Base-by-base conservation (phyloP, 2,329 filamentous ascomycete species). In the Fusarium verrucosum region DNA sequence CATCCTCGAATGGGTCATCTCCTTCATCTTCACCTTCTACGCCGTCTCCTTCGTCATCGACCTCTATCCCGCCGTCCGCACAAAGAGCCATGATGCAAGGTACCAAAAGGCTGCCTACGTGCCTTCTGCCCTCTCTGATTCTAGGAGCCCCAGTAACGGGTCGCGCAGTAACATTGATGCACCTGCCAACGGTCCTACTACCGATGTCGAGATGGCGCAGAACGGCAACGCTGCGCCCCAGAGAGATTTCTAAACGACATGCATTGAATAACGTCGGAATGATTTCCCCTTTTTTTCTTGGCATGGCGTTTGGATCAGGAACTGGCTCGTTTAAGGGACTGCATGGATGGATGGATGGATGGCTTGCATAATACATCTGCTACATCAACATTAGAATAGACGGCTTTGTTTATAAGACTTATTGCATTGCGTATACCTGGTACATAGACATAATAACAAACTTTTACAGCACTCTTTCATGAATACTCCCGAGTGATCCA, bases 1-100 rank as follows among this genome's bases (percentile, higher is more conserved):
- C 7, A 80, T 96, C 49, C 77, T 97, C 28, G 94, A 98, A 79
- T 89, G 87, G 87, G 74, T 87, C 59, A 87, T 97, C 65, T 87
- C 92, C 28, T 88, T 96, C 73, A 83, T 97, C 73, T 97, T 94
- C 79, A 92, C 91, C 50, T 90, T 94, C 73, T 98, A 97, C 79
- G 83, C 96, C 61, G 85, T 94, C 63, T 92, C 90, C 61, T 98
- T 96, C 81, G 85, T 90, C 72, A 83, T 97, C 74, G 94, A 99
- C 78, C 87, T 99, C 45, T 83, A 91, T 65, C 95, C 95, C 0
- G 92, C 92, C 11, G 81, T 90, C 4, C 81, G 85, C 62, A 90
- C 87, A 11, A 86, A 84, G 54, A 45, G 55, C 8, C 71, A 54
- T 20, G 56, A 63, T 19, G 53, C 68, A 17, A 70, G 76, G 32